These are phyloP conservation scores for Fusarium sp. DNA, from an alignment of 2,329 filamentous ascomycete species.

Conservation along the genomic window DNA sequence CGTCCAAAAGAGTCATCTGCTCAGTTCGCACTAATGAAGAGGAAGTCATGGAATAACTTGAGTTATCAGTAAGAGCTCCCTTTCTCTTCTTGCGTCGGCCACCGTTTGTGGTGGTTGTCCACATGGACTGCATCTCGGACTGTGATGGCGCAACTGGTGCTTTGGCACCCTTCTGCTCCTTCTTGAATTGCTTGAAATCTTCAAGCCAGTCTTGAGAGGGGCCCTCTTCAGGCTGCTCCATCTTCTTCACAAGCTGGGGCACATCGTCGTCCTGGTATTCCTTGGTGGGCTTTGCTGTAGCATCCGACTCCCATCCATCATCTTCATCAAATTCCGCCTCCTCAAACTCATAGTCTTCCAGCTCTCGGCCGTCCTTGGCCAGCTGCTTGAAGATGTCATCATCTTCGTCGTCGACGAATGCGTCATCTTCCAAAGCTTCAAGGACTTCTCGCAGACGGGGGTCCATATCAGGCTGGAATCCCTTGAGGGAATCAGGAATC, in stretches of 20 bases:
- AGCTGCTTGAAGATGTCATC: conserved; percentile 87
- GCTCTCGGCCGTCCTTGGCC: conserved; percentile 75
- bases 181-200: conserved; percentile 95
- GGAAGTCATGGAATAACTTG: conserved; percentile 91
- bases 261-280: conserved; percentile 64
- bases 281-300: conserved; percentile 80
- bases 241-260: conserved; percentile 60
- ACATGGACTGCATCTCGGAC: conserved; percentile 75
- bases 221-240: conserved; percentile 67
- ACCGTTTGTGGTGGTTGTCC: conserved; percentile 81
- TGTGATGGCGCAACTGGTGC: conserved; percentile 57
- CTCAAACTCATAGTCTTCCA: conserved; percentile 85
- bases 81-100: conserved; percentile 94
- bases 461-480: conserved; percentile 98
- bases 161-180: conserved; percentile 70
- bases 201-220: conserved; percentile 86
- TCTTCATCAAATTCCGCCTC: conserved; percentile 72
- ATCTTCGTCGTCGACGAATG: conserved; percentile 87
- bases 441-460: conserved; percentile 89
- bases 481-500: conserved; percentile 88
- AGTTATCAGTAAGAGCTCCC: conserved; percentile 88
- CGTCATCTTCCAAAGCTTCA: conserved; percentile 94
- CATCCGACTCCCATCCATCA: conserved; percentile 94
- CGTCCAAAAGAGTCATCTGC: conserved; percentile 84
- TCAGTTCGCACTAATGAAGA: conserved; percentile 90